Evolutionary conservation across 371 early-diverging fungal genomes (phyloP), one percentile per base, ranked within the genome.

Genomic region (Capniomyces stellatus): DNA sequence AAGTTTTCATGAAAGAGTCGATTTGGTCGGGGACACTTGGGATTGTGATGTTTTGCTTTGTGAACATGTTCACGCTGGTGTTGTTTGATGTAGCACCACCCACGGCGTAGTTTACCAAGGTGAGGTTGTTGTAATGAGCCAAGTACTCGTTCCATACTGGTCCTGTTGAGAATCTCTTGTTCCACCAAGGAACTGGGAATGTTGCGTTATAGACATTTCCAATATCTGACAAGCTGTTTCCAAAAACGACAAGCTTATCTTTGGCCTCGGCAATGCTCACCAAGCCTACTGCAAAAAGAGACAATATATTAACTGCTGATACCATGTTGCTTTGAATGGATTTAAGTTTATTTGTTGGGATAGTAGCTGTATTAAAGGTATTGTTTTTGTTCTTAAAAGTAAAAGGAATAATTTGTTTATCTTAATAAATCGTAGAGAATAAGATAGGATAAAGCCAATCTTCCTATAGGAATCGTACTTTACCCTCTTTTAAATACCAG

Each of bases 41-140:
- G 13, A 54, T 54, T n/a, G 55, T 49, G 4, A 46, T 51, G 2
- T 41, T 42, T 19, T 42, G 12, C 10, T 22, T 18, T 35, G 52
- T 10, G 3, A 46, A 4, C 4, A 4, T 42, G 46, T 43, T 21
- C 3, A 23, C 8, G n/a, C 25, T 27, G 30, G 52, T 43, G 46
- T 76, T 67, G 53, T 75, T 67, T 4, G 72, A 65, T 1, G 79
- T 74, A 1, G 78, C 77, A 22, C 75, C 77, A 24, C 74, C 72
- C 46, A 69, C 61, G 0, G 75, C 77, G 12, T 54, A 52, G 54
- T 79, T 74, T n/a, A 56, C 54, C 25, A 78, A 56, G 1, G 49
- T 49, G 28, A 58, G 52, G 46, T 61, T 59, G 0, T 61, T 54
- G n/a, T 65, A 35, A 22, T 67, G 54, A 15, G 71, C 63, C 0